Evolutionary conservation across 495 filamentous ascomycete species (phyloP).

Genomic region (Neurospora sp.): DNA sequence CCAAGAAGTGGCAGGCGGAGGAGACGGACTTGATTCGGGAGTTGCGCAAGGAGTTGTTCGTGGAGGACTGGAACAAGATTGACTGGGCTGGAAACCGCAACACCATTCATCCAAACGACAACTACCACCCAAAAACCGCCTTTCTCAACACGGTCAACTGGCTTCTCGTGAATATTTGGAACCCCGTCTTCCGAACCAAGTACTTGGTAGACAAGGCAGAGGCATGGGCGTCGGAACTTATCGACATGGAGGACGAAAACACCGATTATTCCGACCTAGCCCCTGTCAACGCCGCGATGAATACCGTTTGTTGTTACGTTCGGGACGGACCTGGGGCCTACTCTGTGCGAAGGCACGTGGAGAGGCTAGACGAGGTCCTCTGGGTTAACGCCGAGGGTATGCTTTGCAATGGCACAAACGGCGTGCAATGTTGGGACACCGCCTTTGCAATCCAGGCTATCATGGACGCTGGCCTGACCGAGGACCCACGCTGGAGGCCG

Average conservation of each 20-base stretch:
- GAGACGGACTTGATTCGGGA: conserved; percentile 58
- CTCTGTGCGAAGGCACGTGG: conserved; percentile 65
- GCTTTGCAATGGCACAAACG: conserved; percentile 92
- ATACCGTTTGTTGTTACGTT: conserved; percentile 72
- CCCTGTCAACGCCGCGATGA: conserved; percentile 84
- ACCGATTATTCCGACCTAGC: conserved; percentile 80
- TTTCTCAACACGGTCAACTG: conserved; percentile 67
- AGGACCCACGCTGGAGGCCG: conserved; percentile 64
- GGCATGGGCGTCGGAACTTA: conserved; percentile 57
- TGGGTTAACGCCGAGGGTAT: conserved; percentile 92
- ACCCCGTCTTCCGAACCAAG: conserved; percentile 56
- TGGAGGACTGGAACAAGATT: conserved; percentile 66
- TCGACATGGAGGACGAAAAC: conserved; percentile 81
- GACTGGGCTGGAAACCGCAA: conserved; percentile 71
- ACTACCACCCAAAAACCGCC: conserved; percentile 88
- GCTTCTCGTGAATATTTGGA: conserved; percentile 65
- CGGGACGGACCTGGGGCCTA: conserved; percentile 69
- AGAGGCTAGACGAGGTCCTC: conserved; percentile 73
- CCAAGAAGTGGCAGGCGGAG: conserved; percentile 61
- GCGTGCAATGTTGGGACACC: conserved; percentile 95
- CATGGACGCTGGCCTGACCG: conserved; percentile 65
- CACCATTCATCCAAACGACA: conserved; percentile 66
- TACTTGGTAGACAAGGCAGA: conserved; percentile 55
- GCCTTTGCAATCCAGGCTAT: conserved; percentile 76
- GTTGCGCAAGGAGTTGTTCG: conserved; percentile 76